A percentile compares a stretch with the other conserved stretches of the same genome.
phyloP scores from a whole-genome alignment of 1,284 basidiomycete species.

The Phlebopus sp. region DNA sequence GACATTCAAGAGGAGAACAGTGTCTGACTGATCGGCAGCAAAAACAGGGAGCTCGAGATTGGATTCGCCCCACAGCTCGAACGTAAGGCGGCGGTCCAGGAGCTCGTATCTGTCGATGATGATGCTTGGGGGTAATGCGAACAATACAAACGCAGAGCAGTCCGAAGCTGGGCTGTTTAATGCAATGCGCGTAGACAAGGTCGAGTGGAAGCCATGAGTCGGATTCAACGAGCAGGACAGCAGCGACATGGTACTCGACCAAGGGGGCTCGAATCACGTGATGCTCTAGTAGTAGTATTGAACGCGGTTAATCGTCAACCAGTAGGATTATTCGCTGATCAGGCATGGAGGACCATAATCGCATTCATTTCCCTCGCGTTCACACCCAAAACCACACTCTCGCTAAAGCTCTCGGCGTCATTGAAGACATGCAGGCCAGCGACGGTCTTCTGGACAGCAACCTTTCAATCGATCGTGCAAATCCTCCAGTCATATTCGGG shows the following conservation, averaged over 20 bases:
- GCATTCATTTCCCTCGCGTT: constrained; percentile 12
- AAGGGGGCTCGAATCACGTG: not conserved
- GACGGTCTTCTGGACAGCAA: constrained; percentile 17
- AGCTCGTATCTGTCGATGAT: constrained; percentile 33
- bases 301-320: not conserved
- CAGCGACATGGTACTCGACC: no score
- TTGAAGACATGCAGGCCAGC: constrained; percentile 30
- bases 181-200: constrained; percentile 24
- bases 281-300: not conserved
- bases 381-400: constrained; percentile 6
- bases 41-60: constrained; percentile 34
- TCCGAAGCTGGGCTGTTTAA: constrained; percentile 7
- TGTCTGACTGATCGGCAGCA: constrained; percentile 22
- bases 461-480: constrained; percentile 14
- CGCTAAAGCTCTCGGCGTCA: constrained; percentile 15
- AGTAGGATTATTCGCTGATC: not conserved
- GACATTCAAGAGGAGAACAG: constrained; percentile 22
- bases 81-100: constrained; percentile 22
- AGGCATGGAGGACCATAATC: constrained; percentile 19
- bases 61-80: constrained; percentile 32
- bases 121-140: constrained; percentile 26
- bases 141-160: constrained; percentile 28
- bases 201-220: constrained; percentile 29
- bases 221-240: constrained; percentile 22
- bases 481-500: constrained; percentile 28